Percentiles rank a stretch among this genome's conserved stretches.
Evolutionary conservation across 106 monocot species (phyloP).

Genomic region (Dendrobium nobile): DNA sequence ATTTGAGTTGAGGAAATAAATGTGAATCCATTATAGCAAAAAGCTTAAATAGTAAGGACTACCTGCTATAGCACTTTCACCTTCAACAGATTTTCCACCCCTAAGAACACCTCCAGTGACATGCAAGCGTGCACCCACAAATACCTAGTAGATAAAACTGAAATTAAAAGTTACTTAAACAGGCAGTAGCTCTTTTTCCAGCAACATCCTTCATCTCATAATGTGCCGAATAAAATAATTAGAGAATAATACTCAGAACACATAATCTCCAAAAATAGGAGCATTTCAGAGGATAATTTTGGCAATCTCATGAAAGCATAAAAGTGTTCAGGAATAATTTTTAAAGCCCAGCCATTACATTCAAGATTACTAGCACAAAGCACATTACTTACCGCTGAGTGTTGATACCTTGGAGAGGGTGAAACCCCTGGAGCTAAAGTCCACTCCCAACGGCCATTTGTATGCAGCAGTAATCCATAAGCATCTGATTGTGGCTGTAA

Average conservation of each 20-base stretch:
- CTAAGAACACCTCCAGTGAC: conserved; percentile 93
- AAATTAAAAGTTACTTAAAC: conserved; percentile 8
- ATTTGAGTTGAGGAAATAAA: conserved; percentile 4
- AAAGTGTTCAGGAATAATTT: background rate
- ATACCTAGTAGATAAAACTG: conserved; percentile 50
- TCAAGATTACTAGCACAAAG: background rate
- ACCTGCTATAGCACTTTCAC: conserved; percentile 84
- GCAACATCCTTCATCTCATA: background rate
- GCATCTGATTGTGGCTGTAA: conserved; percentile 87
- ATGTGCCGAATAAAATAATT: background rate
- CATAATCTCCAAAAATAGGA: background rate
- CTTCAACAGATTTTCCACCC: conserved; percentile 80
- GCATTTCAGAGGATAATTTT: background rate
- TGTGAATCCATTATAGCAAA: background rate
- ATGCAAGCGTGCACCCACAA: conserved; percentile 94
- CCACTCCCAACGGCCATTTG: conserved; percentile 98
- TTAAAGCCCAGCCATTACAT: background rate
- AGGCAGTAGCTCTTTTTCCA: background rate
- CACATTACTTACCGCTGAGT: conserved; percentile 70
- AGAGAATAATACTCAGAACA: background rate
- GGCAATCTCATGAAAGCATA: background rate
- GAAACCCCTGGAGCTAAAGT: conserved; percentile 92
- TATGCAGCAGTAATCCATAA: conserved; percentile 91
- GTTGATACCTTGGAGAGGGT: conserved; percentile 93
- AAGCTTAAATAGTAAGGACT: conserved; percentile 6